These are phyloP conservation scores for Plantago rigida DNA, from an alignment of 305 asterid genomes.

Conservation along the genomic window DNA sequence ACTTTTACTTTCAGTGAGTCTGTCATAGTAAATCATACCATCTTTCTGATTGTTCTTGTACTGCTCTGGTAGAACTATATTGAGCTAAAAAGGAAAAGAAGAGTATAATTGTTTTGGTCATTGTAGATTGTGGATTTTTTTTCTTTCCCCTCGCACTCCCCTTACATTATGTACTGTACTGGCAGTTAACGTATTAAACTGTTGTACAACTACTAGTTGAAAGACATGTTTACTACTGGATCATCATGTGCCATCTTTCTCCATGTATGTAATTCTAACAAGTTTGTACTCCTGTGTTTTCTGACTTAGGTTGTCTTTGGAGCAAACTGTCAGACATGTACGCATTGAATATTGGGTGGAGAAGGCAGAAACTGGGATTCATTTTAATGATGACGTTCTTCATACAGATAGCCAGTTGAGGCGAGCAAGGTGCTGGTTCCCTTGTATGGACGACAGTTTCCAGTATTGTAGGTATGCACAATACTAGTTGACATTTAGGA, in stretches of 20 bases:
- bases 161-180: no score
- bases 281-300: slow-evolving; percentile 34
- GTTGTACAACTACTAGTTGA: slow-evolving; percentile 10
- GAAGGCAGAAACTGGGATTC: slow-evolving; percentile 95
- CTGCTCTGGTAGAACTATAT: no score
- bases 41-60: no score
- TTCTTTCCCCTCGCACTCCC: neutral
- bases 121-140: neutral
- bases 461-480: slow-evolving; percentile 80
- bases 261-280: slow-evolving; percentile 30
- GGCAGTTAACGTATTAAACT: neutral
- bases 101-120: neutral
- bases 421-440: slow-evolving; percentile 99
- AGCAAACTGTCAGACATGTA: slow-evolving; percentile 75
- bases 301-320: slow-evolving; percentile 52
- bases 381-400: slow-evolving; percentile 62
- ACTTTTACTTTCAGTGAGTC: neutral
- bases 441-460: slow-evolving; percentile 87
- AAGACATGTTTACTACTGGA: slow-evolving; percentile 2
- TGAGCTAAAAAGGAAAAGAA: slow-evolving; percentile 6
- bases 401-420: slow-evolving; percentile 89
- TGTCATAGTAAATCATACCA: neutral
- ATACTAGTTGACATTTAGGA: slow-evolving; percentile 19
- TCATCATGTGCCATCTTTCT: slow-evolving; percentile 16
- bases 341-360: slow-evolving; percentile 95